Base-by-base conservation (phyloP, 495 filamentous ascomycete species). In the Bombardia bombarda region DNA sequence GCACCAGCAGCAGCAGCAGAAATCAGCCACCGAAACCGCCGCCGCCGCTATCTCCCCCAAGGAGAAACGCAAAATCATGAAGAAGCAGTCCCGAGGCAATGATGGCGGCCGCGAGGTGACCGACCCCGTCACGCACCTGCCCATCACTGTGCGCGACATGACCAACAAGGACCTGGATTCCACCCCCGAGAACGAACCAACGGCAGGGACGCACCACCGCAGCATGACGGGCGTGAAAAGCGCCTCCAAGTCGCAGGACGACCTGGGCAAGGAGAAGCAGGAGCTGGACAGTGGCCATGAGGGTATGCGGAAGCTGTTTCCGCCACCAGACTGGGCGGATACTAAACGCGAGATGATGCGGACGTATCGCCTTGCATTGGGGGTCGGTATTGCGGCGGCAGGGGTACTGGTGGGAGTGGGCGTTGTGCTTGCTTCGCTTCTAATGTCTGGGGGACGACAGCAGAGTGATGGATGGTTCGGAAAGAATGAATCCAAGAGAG, bases 81-180 rank as follows among this genome's bases (percentile, higher is more conserved):
- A 78, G 53, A 63, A 72, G 26, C 14, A 72, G 43, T 73, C 78
- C 44, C 66, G 17, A 4, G 12, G 75, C 39, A 64, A 73, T 24
- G 67, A 74, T 28, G 69, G 68, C 23, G 74, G 74, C 13, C 68
- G 80, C 12, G 65, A 80, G 51, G 82, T 86, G n/a, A 86, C 79
- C 5, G 82, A 86, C 58, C 82, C 82, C 0, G 74, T 86, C 12
- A 86, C 82, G 0, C 82, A 86, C 56, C 60, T 86, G 1, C 79
- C 79, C 4, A 65, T 84, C 17, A 58, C 56, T 16, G 77, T 84
- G 28, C 79, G 83, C 51, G 82, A 84, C 50, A 76, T 75, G 46
- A 84, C 80, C 0, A 58, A 66, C 25, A 69, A 74, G 33, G 75
- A 82, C 40, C 59, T 86, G 21, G 63, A 72, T 23, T 61, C 61